A percentile compares a stretch with the other conserved stretches of the same genome.
These are phyloP conservation scores for Taiwanofungus camphoratus DNA, from an alignment of 1,284 basidiomycete genomes.

Conservation along the genomic window DNA sequence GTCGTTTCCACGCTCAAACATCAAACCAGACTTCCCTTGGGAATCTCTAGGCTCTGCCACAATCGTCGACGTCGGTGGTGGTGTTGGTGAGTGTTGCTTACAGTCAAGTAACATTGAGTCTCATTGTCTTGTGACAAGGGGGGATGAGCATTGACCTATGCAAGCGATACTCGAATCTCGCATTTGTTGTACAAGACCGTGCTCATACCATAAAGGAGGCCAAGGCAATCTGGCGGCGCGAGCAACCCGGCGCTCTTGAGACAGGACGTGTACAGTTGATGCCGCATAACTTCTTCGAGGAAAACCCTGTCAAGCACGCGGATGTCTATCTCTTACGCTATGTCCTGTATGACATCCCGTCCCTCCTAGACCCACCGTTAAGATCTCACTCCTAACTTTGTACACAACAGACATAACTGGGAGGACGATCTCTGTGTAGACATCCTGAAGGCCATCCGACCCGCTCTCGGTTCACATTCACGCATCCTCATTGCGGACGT, in stretches of 20 bases:
- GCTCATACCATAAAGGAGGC: slow-evolving; percentile 12
- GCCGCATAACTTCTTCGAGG: slow-evolving; percentile 28
- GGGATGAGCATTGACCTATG: slow-evolving; percentile 9
- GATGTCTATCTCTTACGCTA: slow-evolving; percentile 24
- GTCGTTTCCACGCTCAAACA: too few species aligned
- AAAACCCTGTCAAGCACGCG: slow-evolving; percentile 25
- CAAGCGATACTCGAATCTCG: slow-evolving; percentile 11
- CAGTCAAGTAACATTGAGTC: neutral
- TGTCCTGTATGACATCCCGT: slow-evolving; percentile 21
- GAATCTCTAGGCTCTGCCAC: slow-evolving; percentile 7
- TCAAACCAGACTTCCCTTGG: slow-evolving; percentile 18
- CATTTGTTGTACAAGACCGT: slow-evolving; percentile 20
- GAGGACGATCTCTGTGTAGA: slow-evolving; percentile 9
- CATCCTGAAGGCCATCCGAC: slow-evolving; percentile 10
- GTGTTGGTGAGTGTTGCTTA: slow-evolving; percentile 10
- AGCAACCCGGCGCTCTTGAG: slow-evolving; percentile 8
- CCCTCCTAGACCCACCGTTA: too few species aligned
- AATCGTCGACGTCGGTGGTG: slow-evolving; percentile 19
- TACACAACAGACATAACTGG: slow-evolving; percentile 18
- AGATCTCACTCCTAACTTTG: too few species aligned
- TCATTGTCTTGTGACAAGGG: neutral
- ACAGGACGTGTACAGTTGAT: slow-evolving; percentile 6
- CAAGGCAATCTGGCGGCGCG: slow-evolving; percentile 9
- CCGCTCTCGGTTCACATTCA: slow-evolving; percentile 7
- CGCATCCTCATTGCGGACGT: slow-evolving; percentile 12